A percentile compares a stretch with the other conserved stretches of the same genome.
phyloP scores from a whole-genome alignment of 2,329 filamentous ascomycete species.

The Fusarium acutatum region DNA sequence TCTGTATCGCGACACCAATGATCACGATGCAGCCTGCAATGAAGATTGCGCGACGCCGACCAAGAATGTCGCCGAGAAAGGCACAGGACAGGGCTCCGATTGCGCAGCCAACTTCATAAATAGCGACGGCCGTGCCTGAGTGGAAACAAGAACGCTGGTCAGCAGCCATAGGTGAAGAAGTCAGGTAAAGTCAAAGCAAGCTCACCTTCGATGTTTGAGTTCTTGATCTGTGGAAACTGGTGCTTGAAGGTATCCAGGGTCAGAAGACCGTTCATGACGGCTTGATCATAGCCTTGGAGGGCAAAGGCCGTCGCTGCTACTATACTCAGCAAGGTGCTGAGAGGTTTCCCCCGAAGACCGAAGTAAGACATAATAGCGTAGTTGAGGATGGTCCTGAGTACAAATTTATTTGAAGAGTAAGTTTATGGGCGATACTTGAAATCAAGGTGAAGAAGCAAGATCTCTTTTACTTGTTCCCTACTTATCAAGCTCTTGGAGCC shows the following conservation, averaged over 20 bases:
- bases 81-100: not conserved
- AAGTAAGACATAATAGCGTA: not conserved
- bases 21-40: not conserved
- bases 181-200: accelerated
- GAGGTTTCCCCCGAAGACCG: not conserved
- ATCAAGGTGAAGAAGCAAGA: not conserved
- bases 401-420: not conserved
- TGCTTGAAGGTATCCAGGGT: not conserved
- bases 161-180: not conserved
- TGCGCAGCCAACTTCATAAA: not conserved
- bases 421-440: not conserved
- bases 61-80: not conserved
- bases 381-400: accelerated
- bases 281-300: not conserved
- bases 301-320: not conserved
- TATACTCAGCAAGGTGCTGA: not conserved
- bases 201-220: not conserved
- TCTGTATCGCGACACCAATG: not conserved
- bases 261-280: not conserved
- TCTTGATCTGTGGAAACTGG: not conserved
- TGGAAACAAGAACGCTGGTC: not conserved
- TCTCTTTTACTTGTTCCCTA: accelerated
- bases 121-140: not conserved
- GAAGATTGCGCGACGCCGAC: not conserved
- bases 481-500: not conserved